Evolutionary conservation across 2,329 filamentous ascomycete genomes (phyloP), one percentile per base, ranked within the genome.

Genomic region (Triangularia setosa): DNA sequence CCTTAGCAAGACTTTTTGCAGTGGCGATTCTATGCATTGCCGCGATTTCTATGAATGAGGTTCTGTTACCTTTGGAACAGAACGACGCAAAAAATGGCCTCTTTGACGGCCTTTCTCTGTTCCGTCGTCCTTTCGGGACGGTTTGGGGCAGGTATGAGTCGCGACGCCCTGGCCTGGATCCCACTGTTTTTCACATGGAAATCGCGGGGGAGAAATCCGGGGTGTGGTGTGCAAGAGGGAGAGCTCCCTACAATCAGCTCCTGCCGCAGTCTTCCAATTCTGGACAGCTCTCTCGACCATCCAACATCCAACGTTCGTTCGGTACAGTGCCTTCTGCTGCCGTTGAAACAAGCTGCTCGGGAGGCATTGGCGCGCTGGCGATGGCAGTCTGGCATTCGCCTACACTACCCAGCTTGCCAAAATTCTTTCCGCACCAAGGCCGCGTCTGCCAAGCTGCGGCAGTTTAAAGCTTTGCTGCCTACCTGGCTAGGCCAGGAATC

Each of bases 401-500:
- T 48, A 33, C 30, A 12, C 1, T 12, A 48, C 18, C 40, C 40
- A 48, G 40, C n/a, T 18, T 55, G 33, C 40, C 30, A 27, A 60
- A 35, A n/a, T 21, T 25, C 24, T 48, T 27, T 21, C 21, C 40
- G 60, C 9, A 52, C 55, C 27, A 62, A 57, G n/a, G 40, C 21
- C 57, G 23, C 53, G 6, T 40, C 23, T 63, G 60, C 62, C 62
- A 68, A 67, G 64, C 62, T 27, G 60, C 62, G 58, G 66, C 60
- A 61, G 52, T 68, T 62, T 30, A 48, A 58, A 16, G 44, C 21
- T 28, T 60, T 48, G 33, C 61, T 58, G 52, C 61, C 30, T 44
- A 25, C 30, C 33, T 59, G 35, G 23, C 30, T 25, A 24, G 33
- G 40, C 40, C 33, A 44, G 28, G 30, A 35, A 25, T 18, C 30